Base-by-base conservation (phyloP, 352 stramenopile genomes). In the Phytopythium montanum region DNA sequence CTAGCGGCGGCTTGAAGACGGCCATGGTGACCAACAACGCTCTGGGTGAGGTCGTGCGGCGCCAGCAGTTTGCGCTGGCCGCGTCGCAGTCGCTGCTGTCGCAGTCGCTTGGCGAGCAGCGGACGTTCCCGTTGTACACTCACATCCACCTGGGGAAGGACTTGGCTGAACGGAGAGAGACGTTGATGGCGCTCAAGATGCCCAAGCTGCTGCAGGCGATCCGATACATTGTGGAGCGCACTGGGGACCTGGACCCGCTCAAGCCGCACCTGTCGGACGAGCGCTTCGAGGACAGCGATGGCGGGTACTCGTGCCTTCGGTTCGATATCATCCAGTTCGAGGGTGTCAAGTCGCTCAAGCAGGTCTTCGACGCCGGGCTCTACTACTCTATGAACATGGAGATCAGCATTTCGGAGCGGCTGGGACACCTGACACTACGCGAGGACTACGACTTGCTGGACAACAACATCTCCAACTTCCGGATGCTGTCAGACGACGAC, bases 361-460 rank as follows among this genome's bases (percentile, higher is more conserved):
- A 72, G 51, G 69, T 74, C 57, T 79, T 61, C 34, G 70, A 81
- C 19, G 73, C 70, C 10, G 28, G 69, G 7, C 56, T 60, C 34
- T 82, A 72, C 50, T 76, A 66, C 50, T 60, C 76, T 13, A 65
- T 56, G 31, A 82, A 79, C 44, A 71, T 82, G 57, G 70, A 82
- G 60, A 79, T 79, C 57, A 71, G 61, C 8, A 68, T 82, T 13
- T 70, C 70, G 0, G 73, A 82, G 46, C 36, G 61, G 29, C 56
- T 74, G 18, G 70, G 70, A 3, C 60, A 75, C 26, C 34, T 79
- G 56, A 66, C 68, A 5, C 36, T 72, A 33, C 65, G 70, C 8
- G 65, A 79, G 36, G 68, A 69, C 58, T 65, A 74, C 21, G 56
- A 69, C 44, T 49, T 67, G 18, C 28, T 68, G 18, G 62, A 70